Evolutionary conservation across 169 alveolate species (phyloP), one percentile per base, ranked within the genome.

Genomic region (Plasmodium vinckei): DNA sequence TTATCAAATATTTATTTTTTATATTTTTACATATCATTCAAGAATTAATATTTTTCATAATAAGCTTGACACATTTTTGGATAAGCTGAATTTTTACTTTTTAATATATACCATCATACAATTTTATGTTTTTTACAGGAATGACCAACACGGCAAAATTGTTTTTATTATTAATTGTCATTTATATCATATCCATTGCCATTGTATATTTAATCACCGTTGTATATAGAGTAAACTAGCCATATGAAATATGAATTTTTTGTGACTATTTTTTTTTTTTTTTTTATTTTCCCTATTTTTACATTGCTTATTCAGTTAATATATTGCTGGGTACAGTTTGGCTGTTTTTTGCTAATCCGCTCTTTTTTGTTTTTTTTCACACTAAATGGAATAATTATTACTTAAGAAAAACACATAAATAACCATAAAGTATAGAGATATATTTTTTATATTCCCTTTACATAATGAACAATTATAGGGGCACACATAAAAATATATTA

Each of bases 111-210:
- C 17, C 27, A 21, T 15, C 23, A 39, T 21, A 42, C 21, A 12
- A 42, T 17, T 73, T 70, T 53, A 23, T 49, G 1, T 53, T 70
- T 53, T 68, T 64, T 59, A 27, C 33, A 82, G 90, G 67, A 49
- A 17, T 82, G 51, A 82, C 90, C 15, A 82, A 82, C 33, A 82
- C 90, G 39, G 90, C 84, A 46, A 82, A 82, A 82, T 53, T 70
- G 60, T 82, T 82, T 82, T 82, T 82, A 64, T 53, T 82, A 15
- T 63, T 82, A 70, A 82, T 82, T 42, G 27, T 82, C 68, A 47
- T 82, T 53, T 82, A 82, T 47, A 60, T 82, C 6, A 69, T 72
- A 77, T 71, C 92, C 49, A 49, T 75, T 56, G 21, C 63, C 54
- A 65, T 93, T 60, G 25, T 82, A 82, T 82, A 82, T 47, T 56